Percentiles rank a stretch among this genome's conserved stretches.
These are phyloP conservation scores for Penicillium atrosanguineum DNA, from an alignment of 495 filamentous ascomycete genomes.

Conservation along the genomic window DNA sequence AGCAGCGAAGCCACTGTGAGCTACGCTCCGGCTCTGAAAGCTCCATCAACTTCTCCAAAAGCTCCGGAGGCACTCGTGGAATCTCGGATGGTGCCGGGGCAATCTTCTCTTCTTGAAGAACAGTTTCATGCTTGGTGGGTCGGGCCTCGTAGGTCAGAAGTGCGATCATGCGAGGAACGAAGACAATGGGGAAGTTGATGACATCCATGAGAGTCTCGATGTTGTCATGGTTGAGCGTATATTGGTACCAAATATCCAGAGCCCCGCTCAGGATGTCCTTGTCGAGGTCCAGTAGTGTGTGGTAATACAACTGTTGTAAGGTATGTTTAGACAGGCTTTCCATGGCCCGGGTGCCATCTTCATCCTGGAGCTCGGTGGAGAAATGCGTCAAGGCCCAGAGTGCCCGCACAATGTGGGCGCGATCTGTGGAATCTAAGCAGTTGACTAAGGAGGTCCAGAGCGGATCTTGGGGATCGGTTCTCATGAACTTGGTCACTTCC, in stretches of 20 bases:
- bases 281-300: conserved; percentile 78
- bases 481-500: conserved; percentile 77
- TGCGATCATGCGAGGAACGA: conserved; percentile 73
- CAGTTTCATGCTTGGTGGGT: conserved; percentile 37
- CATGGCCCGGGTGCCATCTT: conserved; percentile 62
- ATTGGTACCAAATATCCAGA: conserved; percentile 95
- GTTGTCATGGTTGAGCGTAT: conserved; percentile 82
- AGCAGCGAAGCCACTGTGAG: conserved; percentile 68
- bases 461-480: conserved; percentile 66
- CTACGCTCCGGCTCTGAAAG: conserved; percentile 84
- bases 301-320: conserved; percentile 70
- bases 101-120: conserved; percentile 46
- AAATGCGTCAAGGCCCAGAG: conserved; percentile 84
- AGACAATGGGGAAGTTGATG: conserved; percentile 59
- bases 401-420: conserved; percentile 81
- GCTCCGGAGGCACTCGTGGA: conserved; percentile 68
- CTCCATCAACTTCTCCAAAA: conserved; percentile 70
- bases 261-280: conserved; percentile 84
- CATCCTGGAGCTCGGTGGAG: conserved; percentile 75
- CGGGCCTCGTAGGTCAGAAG: conserved; percentile 67
- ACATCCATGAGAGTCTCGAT: conserved; percentile 64
- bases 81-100: conserved; percentile 59
- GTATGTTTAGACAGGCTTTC: conserved; percentile 62
- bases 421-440: conserved; percentile 71
- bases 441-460: conserved; percentile 72